A percentile compares a stretch with the other conserved stretches of the same genome.
phyloP scores from a whole-genome alignment of 345 rosid species.

The Sisymbrium altissimum region DNA sequence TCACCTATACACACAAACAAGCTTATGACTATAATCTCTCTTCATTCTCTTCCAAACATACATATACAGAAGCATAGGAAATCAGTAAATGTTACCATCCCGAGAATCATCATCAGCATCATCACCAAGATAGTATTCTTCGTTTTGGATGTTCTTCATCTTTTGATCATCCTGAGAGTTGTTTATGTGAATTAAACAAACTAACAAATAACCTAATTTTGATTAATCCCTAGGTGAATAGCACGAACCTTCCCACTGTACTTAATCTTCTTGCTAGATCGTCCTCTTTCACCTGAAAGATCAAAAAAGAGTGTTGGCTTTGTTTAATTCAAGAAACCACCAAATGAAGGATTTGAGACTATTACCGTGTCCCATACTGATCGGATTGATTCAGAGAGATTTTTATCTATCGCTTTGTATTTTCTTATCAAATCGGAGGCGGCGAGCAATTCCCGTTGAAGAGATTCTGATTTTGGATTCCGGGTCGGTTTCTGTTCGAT shows the following conservation, averaged over 20 bases:
- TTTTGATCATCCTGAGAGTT: conserved; percentile 72
- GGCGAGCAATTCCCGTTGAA: not conserved
- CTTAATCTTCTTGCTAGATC: conserved; percentile 62
- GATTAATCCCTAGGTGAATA: too few species aligned
- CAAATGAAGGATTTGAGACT: not conserved
- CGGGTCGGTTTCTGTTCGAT: not conserved
- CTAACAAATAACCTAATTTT: too few species aligned
- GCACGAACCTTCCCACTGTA: conserved; percentile 56
- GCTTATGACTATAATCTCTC: not conserved
- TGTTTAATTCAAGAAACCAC: not conserved
- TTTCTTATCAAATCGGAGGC: not conserved
- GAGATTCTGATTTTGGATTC: not conserved
- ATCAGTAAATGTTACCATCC: conserved; percentile 49
- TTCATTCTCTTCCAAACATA: too few species aligned
- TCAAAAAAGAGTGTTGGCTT: not conserved
- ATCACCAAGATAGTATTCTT: conserved; percentile 44
- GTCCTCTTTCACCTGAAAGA: conserved; percentile 63
- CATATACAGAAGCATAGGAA: not conserved
- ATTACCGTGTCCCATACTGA: conserved; percentile 24
- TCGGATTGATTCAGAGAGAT: conserved; percentile 11
- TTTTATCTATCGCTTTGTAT: not conserved
- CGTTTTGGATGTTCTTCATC: conserved; percentile 46
- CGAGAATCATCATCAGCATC: conserved; percentile 65
- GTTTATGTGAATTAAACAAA: too few species aligned
- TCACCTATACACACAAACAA: conserved; percentile 36